Evolutionary conservation across 2,329 filamentous ascomycete species (phyloP).

Genomic region (Epichloe hybrida): DNA sequence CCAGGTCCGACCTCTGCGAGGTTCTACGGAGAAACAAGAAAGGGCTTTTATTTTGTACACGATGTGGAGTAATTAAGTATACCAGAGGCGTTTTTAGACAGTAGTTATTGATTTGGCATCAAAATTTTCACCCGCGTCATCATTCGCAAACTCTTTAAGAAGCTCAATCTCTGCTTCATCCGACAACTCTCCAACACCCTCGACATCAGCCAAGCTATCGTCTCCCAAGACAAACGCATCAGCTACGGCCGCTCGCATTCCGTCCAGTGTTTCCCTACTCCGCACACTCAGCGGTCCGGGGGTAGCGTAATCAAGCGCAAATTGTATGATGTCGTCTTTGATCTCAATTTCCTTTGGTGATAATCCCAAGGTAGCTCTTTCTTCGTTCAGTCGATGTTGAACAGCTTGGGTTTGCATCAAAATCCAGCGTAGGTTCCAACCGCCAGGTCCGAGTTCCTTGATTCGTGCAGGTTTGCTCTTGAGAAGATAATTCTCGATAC

Average conservation of each 20-base stretch:
- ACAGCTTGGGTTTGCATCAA: constrained; percentile 66
- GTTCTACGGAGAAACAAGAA: neutral
- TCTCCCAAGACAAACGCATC: constrained; percentile 35
- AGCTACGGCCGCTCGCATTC: constrained; percentile 25
- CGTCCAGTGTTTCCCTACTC: constrained; percentile 24
- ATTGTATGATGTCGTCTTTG: constrained; percentile 24
- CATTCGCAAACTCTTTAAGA: constrained; percentile 19
- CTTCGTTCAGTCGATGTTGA: constrained; percentile 48
- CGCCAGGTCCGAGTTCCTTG: constrained; percentile 75
- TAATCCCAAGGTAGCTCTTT: constrained; percentile 55
- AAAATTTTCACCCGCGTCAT: constrained; percentile 7
- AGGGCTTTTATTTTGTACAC: neutral
- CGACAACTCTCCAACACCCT: constrained; percentile 25
- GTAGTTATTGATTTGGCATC: neutral
- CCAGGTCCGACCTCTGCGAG: constrained; percentile 81
- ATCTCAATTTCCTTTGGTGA: constrained; percentile 22
- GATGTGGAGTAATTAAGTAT: neutral
- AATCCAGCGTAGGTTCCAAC: constrained; percentile 82
- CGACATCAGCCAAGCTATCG: constrained; percentile 23
- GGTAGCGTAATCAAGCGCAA: constrained; percentile 28
- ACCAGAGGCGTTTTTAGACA: neutral
- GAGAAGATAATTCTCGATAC: constrained; percentile 82
- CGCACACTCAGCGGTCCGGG: constrained; percentile 23
- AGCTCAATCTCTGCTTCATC: constrained; percentile 23
- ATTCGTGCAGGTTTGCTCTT: constrained; percentile 66